Conservation (phyloP, 495 filamentous ascomycete species). For the Hypoxylon fragiforme region DNA sequence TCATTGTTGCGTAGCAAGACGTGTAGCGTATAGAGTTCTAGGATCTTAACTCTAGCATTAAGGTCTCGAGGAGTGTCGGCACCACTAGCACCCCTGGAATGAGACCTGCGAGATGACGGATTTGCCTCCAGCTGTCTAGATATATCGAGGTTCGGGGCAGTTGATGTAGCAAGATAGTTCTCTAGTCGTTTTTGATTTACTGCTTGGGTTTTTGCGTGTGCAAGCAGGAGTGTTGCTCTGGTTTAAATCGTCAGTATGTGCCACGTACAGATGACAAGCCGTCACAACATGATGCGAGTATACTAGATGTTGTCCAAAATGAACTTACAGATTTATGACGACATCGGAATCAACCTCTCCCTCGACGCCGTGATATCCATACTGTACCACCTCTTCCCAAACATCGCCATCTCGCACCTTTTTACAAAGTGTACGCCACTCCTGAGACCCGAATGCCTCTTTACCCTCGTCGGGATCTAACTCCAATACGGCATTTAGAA, state of each 20-base stretch:
- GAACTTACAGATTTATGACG: conserved; percentile 82
- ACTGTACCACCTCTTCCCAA: conserved; percentile 88
- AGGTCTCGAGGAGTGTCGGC: conserved; percentile 79
- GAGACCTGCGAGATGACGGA: conserved; percentile 38
- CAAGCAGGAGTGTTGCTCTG: conserved; percentile 82
- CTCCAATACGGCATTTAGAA: conserved; percentile 87
- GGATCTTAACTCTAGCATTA: conserved; percentile 76
- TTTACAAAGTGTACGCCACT: conserved; percentile 77
- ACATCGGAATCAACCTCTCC: conserved; percentile 94
- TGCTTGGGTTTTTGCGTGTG: conserved; percentile 79
- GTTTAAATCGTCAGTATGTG: conserved; percentile 8
- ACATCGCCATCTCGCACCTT: conserved; percentile 83
- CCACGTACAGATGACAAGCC: background rate
- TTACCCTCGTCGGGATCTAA: conserved; percentile 90
- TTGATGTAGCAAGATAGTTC: conserved; percentile 80
- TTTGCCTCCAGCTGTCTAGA: conserved; percentile 56
- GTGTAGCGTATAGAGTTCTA: conserved; percentile 92
- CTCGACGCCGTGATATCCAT: conserved; percentile 83
- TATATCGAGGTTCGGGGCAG: conserved; percentile 68
- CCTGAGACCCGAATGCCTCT: conserved; percentile 75
- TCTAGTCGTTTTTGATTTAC: conserved; percentile 87
- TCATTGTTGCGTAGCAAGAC: conserved; percentile 87
- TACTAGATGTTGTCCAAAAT: background rate
- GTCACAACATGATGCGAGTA: background rate
- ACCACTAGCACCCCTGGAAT: conserved; percentile 52